phyloP scores from a whole-genome alignment of 1,284 basidiomycete species.

The Fomitiporia mediterranea region DNA sequence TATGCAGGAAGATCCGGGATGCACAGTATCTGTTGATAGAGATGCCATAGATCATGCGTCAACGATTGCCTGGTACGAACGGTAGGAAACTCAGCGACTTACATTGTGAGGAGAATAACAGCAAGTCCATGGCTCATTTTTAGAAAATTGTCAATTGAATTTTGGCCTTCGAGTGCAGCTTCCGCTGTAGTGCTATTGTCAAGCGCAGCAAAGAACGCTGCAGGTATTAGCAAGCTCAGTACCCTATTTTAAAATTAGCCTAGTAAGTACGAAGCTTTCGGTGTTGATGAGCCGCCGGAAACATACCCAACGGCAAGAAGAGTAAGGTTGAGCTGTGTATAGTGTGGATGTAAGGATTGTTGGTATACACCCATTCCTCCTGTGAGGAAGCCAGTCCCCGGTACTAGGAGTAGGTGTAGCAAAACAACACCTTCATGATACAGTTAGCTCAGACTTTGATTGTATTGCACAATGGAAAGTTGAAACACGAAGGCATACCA shows the following conservation, averaged over 20 bases:
- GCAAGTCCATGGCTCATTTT: conserved; percentile 59
- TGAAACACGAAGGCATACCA: conserved; percentile 32
- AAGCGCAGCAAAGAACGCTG: conserved; percentile 61
- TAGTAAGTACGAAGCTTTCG: conserved; percentile 1
- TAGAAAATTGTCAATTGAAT: conserved; percentile 43
- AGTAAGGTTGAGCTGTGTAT: conserved; percentile 59
- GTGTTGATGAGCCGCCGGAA: background rate
- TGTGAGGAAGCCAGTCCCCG: conserved; percentile 54
- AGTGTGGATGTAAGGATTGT: conserved; percentile 44
- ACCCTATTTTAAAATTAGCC: conserved; percentile 37
- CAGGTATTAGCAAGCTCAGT: conserved; percentile 54
- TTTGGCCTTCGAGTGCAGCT: conserved; percentile 35
- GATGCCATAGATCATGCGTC: too few species aligned
- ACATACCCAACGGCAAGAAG: conserved; percentile 60
- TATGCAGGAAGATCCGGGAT: conserved; percentile 62
- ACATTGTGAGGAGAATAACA: conserved; percentile 56
- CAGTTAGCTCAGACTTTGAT: background rate
- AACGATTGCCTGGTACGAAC: background rate
- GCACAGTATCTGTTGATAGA: conserved; percentile 46
- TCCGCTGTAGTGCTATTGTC: conserved; percentile 33
- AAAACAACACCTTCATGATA: conserved; percentile 48
- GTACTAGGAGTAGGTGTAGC: conserved; percentile 56
- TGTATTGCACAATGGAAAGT: background rate
- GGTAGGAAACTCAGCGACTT: conserved; percentile 25
- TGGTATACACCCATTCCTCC: conserved; percentile 53